Conservation (phyloP, 306 rosid species). For the Quercus alba region DNA sequence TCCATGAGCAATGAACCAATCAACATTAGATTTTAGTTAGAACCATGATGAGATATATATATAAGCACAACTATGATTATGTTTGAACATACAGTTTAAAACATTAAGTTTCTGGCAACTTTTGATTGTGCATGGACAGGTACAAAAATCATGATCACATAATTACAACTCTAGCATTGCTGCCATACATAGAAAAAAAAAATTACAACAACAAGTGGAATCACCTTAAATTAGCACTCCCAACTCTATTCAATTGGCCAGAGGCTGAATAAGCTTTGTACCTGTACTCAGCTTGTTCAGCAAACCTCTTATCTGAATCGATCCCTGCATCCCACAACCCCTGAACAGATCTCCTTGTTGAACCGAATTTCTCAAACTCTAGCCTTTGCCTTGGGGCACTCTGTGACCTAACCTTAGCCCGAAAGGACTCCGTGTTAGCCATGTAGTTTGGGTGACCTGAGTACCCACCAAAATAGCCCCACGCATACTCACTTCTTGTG, state of each 20-base stretch:
- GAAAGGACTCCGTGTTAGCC: constrained; percentile 83
- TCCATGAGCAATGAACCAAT: background rate
- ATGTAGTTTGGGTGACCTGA: constrained; percentile 73
- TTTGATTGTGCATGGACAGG: constrained; percentile 11
- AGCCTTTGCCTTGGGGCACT: constrained; percentile 92
- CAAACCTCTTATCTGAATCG: constrained; percentile 36
- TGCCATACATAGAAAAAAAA: constrained; percentile 24
- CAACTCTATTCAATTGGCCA: constrained; percentile 43
- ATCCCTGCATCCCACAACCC: constrained; percentile 54
- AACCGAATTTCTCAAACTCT: constrained; percentile 61
- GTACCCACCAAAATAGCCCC: constrained; percentile 60
- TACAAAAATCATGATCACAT: constrained; percentile 28
- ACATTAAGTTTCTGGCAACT: background rate
- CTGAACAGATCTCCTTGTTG: constrained; percentile 37
- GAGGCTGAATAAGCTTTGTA: constrained; percentile 32
- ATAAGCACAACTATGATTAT: background rate
- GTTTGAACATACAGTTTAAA: background rate
- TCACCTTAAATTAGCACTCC: constrained; percentile 55
- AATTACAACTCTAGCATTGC: constrained; percentile 38
- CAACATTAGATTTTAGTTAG: background rate
- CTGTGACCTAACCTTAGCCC: constrained; percentile 87
- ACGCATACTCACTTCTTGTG: constrained; percentile 69
- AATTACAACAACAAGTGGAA: constrained; percentile 1
- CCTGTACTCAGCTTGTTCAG: constrained; percentile 34
- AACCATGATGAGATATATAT: background rate